Conservation (phyloP, 192 early-diverging fungal genomes). For the Backusella parvicylindrica region DNA sequence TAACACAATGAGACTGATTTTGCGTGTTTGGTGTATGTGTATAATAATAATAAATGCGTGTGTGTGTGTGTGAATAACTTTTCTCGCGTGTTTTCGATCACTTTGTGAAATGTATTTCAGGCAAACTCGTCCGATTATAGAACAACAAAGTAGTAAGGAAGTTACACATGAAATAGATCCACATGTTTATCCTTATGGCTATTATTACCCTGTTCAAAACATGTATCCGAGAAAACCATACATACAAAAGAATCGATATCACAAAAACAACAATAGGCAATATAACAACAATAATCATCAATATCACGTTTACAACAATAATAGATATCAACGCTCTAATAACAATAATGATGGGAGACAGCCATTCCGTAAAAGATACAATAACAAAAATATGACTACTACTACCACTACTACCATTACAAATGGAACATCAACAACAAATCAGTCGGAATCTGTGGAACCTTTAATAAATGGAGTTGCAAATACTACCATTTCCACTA, state of each 20-base stretch:
- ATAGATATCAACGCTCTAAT: neutral
- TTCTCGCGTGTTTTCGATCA: conserved; percentile 4
- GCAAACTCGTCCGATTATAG: neutral
- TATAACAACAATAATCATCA: neutral
- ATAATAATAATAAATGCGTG: neutral
- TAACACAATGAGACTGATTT: neutral
- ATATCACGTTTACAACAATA: neutral
- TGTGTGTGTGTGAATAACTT: neutral
- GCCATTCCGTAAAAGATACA: neutral
- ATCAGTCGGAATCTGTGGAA: neutral
- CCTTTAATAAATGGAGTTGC: neutral
- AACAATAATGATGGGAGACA: neutral
- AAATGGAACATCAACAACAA: neutral
- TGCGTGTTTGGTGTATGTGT: neutral
- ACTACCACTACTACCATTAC: neutral
- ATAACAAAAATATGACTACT: neutral
- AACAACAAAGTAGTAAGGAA: neutral
- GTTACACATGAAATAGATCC: neutral
- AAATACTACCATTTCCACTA: neutral
- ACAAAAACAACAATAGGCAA: conserved; percentile 9
- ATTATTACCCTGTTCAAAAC: neutral
- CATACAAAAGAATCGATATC: neutral
- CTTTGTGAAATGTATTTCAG: neutral
- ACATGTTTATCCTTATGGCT: neutral
- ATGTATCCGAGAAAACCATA: neutral